Percentiles rank a stretch among this genome's conserved stretches.
These are phyloP conservation scores for Phyllosticta citrichinensis DNA, from an alignment of 2,329 filamentous ascomycete genomes.

Conservation along the genomic window DNA sequence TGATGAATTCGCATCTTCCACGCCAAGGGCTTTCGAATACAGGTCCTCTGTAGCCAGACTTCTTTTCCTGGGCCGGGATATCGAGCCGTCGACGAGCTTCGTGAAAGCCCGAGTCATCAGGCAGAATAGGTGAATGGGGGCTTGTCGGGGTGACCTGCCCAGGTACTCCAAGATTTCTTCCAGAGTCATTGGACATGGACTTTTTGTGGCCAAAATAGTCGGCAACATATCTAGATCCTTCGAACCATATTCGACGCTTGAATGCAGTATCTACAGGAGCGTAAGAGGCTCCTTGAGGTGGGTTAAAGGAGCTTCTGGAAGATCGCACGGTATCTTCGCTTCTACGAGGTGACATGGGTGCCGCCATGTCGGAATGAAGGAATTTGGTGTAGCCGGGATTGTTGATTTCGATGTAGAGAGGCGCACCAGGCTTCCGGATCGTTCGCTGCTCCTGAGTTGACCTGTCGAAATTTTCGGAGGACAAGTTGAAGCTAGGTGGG, in stretches of 20 bases:
- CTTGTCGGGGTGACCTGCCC: neutral
- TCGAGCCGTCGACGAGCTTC: neutral
- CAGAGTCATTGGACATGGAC: constrained; percentile 22
- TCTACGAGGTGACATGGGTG: constrained; percentile 4
- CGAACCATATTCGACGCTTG: constrained; percentile 38
- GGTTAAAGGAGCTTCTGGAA: constrained; percentile 10
- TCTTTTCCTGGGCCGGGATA: constrained; percentile 29
- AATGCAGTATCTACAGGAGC: constrained; percentile 23
- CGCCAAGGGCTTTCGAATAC: constrained; percentile 80
- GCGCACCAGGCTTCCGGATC: constrained; percentile 29
- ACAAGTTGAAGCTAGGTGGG: constrained; percentile 33
- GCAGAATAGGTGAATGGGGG: neutral
- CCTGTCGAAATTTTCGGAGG: constrained; percentile 26
- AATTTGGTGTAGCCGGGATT: constrained; percentile 53
- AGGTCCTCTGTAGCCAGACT: constrained; percentile 53
- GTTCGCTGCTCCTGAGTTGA: neutral
- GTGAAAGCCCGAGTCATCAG: neutral
- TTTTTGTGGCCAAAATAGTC: constrained; percentile 32
- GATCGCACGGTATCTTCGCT: constrained; percentile 4
- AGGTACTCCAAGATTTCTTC: constrained; percentile 34
- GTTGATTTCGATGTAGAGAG: constrained; percentile 44
- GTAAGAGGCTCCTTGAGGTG: constrained; percentile 11
- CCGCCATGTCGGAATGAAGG: constrained; percentile 21
- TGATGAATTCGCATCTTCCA: constrained; percentile 75
- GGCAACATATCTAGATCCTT: constrained; percentile 31